phyloP scores from a whole-genome alignment of 2,329 filamentous ascomycete species.

The Atkinsonella hypoxylon region DNA sequence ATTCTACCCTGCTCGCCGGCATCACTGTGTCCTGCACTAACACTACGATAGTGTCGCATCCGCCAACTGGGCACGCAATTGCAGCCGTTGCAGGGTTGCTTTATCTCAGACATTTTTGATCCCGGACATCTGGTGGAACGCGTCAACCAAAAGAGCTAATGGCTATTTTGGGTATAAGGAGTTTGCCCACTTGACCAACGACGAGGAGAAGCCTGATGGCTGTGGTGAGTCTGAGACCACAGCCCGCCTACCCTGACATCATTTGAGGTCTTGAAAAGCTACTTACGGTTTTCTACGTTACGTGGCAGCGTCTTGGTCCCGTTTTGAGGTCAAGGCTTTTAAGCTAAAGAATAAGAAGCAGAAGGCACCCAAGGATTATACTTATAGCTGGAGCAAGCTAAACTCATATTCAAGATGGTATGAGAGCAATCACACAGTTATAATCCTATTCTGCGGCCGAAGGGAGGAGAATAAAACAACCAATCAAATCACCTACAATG shows the following conservation, averaged over 20 bases:
- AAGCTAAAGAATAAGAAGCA: neutral
- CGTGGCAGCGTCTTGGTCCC: slow-evolving; percentile 1
- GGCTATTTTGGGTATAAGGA: slow-evolving; percentile 10
- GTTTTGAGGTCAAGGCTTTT: slow-evolving; percentile 2
- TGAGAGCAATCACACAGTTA: slow-evolving; percentile 11
- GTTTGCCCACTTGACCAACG: neutral
- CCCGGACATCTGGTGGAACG: slow-evolving; percentile 6
- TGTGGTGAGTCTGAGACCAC: neutral
- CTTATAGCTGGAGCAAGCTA: slow-evolving; percentile 24
- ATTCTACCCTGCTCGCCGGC: neutral
- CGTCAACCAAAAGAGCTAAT: slow-evolving; percentile 4
- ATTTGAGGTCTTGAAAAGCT: neutral
- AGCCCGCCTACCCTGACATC: neutral
- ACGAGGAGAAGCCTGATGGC: neutral
- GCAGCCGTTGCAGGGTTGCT: neutral
- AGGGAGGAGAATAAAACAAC: slow-evolving; percentile 1
- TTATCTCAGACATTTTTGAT: slow-evolving; percentile 3
- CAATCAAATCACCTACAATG: too few relatives aligned
- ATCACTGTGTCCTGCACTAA: neutral
- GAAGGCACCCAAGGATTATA: neutral
- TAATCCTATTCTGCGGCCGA: slow-evolving; percentile 21
- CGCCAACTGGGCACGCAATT: neutral
- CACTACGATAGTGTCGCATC: neutral
- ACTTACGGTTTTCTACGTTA: neutral
- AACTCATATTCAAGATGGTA: slow-evolving; percentile 21